Conservation (phyloP, 148 eudicot genomes). For the Vaccinium macrocarpon region DNA sequence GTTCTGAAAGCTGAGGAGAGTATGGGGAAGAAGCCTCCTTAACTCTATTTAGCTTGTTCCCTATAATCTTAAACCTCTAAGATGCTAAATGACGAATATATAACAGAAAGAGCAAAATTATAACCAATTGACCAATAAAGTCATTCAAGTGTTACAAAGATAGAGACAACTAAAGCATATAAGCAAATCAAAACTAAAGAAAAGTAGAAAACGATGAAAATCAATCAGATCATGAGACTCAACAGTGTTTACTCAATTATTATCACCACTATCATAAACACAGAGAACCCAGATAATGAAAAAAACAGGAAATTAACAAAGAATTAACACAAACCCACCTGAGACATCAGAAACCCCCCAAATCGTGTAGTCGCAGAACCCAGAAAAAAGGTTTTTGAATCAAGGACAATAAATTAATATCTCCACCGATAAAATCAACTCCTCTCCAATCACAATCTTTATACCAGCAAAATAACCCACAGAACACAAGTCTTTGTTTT, state of each 20-base stretch:
- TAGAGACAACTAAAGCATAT: background rate
- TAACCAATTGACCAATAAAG: background rate
- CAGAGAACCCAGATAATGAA: background rate
- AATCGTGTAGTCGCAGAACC: conserved; percentile 8
- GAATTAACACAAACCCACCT: conserved; percentile 15
- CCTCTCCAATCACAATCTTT: background rate
- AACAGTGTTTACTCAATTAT: background rate
- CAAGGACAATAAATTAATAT: background rate
- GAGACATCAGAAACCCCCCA: conserved; percentile 16
- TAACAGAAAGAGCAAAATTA: background rate
- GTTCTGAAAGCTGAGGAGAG: background rate
- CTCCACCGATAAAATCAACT: conserved; percentile 3
- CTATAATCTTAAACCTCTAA: background rate
- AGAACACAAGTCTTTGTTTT: background rate
- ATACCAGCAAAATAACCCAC: background rate
- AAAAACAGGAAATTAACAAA: background rate
- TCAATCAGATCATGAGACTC: conserved; percentile 2
- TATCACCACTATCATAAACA: background rate
- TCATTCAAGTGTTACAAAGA: background rate
- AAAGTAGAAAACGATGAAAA: too few species aligned
- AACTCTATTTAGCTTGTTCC: background rate
- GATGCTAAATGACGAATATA: background rate
- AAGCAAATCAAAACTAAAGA: background rate
- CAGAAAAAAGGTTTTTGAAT: background rate
- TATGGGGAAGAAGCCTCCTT: background rate